Conservation (phyloP, 1,284 basidiomycete genomes). For the Rhodotorula sp. region DNA sequence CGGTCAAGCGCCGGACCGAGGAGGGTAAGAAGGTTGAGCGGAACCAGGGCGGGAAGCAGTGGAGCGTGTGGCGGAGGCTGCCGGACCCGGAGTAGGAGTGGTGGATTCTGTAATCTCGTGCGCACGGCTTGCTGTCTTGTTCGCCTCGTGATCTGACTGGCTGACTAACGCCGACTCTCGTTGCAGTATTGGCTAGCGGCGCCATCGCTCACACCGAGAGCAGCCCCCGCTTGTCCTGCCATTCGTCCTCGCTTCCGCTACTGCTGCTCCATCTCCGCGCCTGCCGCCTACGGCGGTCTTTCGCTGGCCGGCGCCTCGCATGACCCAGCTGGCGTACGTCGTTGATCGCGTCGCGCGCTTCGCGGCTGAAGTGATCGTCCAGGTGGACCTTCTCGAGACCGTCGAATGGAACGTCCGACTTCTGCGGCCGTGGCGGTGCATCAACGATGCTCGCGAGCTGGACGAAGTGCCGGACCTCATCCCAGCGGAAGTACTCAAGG, state of each 20-base stretch:
- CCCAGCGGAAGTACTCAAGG: constrained; percentile 10
- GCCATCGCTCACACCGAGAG: constrained; percentile 1
- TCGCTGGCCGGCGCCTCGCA: not conserved
- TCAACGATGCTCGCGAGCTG: not conserved
- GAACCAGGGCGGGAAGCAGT: constrained; percentile 70
- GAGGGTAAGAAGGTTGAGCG: constrained; percentile 96
- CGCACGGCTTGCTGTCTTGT: too few species aligned
- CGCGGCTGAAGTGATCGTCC: not conserved
- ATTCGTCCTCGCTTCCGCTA: not conserved
- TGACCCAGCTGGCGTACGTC: constrained; percentile 2
- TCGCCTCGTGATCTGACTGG: not conserved
- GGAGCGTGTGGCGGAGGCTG: constrained; percentile 41
- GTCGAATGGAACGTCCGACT: not conserved
- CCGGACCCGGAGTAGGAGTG: constrained; percentile 31
- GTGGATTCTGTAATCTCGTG: not conserved
- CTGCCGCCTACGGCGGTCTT: not conserved
- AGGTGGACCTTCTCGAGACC: not conserved
- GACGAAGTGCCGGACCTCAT: constrained; percentile 3
- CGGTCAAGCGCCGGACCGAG: constrained; percentile 83
- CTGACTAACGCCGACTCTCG: not conserved
- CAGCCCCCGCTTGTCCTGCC: not conserved
- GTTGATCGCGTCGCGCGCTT: not conserved
- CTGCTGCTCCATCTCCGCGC: not conserved
- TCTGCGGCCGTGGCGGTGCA: not conserved
- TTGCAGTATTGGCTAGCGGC: not conserved